phyloP scores from a whole-genome alignment of 148 eudicot genomes.

The Tetragonia tetragonoides region DNA sequence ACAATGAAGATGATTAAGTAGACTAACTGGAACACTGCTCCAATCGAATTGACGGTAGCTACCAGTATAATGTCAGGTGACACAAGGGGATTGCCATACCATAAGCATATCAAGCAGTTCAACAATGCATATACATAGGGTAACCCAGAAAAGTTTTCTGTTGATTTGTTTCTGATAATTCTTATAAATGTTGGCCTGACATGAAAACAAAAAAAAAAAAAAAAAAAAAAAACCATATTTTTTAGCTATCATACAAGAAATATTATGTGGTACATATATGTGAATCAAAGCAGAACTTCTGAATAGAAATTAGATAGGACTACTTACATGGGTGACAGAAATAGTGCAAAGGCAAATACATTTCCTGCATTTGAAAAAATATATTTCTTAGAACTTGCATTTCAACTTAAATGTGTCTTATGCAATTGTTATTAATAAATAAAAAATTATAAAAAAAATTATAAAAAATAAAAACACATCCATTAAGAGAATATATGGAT shows the following conservation, averaged over 20 bases:
- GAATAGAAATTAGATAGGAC: not conserved
- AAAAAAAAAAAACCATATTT: not conserved
- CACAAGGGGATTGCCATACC: constrained; percentile 52
- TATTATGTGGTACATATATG: not conserved
- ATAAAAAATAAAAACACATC: no score
- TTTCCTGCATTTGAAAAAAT: constrained; percentile 38
- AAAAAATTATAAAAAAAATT: no score
- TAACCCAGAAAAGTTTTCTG: constrained; percentile 50
- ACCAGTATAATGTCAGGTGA: constrained; percentile 39
- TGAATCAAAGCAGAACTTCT: not conserved
- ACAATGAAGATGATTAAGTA: constrained; percentile 36
- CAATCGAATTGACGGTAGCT: constrained; percentile 44
- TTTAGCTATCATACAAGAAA: not conserved
- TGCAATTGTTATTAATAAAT: no score
- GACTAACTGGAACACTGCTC: constrained; percentile 38
- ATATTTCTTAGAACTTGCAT: no score
- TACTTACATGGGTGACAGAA: constrained; percentile 51
- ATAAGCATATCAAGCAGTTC: constrained; percentile 52
- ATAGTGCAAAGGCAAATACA: constrained; percentile 44
- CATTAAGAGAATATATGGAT: no score
- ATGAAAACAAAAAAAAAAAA: not conserved
- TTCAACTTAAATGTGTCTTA: no score
- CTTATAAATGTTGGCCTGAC: constrained; percentile 50
- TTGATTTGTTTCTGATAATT: constrained; percentile 41
- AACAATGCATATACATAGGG: constrained; percentile 45